phyloP scores from a whole-genome alignment of 768 basidiomycete species.

The Naganishia friedmannii region DNA sequence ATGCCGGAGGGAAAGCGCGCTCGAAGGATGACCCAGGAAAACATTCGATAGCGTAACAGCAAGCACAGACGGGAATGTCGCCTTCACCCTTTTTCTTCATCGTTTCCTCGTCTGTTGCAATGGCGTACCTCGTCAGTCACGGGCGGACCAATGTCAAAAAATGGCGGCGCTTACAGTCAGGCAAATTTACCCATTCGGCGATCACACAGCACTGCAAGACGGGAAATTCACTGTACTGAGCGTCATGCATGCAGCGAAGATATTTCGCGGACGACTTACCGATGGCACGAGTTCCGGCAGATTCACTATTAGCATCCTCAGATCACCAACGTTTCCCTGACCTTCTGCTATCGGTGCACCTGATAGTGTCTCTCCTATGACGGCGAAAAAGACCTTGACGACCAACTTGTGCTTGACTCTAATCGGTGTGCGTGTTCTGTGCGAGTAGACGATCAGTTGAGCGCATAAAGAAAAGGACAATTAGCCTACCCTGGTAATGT shows the following conservation, averaged over 20 bases:
- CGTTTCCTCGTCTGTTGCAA: slow-evolving; percentile 6
- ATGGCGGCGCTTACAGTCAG: slow-evolving; percentile 14
- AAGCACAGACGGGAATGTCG: slow-evolving; percentile 15
- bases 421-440: slow-evolving; percentile 20
- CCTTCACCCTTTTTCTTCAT: slow-evolving; percentile 16
- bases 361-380: slow-evolving; percentile 8
- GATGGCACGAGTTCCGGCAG: slow-evolving; percentile 10
- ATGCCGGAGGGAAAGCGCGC: slow-evolving; percentile 1
- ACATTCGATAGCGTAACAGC: slow-evolving; percentile 9
- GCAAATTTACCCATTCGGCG: slow-evolving; percentile 21
- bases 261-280: background rate
- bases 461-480: no score
- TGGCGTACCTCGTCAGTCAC: background rate
- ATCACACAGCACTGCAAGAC: slow-evolving; percentile 18
- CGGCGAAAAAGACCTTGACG: slow-evolving; percentile 16
- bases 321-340: background rate
- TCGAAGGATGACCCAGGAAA: background rate
- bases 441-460: background rate
- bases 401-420: slow-evolving; percentile 21
- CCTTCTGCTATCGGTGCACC: background rate
- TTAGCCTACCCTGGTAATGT: slow-evolving; percentile 5
- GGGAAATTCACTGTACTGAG: no score
- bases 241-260: background rate
- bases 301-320: slow-evolving; percentile 21
- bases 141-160: background rate